Evolutionary conservation across 371 early-diverging fungal genomes (phyloP).

Genomic region (Mucor saturninus): DNA sequence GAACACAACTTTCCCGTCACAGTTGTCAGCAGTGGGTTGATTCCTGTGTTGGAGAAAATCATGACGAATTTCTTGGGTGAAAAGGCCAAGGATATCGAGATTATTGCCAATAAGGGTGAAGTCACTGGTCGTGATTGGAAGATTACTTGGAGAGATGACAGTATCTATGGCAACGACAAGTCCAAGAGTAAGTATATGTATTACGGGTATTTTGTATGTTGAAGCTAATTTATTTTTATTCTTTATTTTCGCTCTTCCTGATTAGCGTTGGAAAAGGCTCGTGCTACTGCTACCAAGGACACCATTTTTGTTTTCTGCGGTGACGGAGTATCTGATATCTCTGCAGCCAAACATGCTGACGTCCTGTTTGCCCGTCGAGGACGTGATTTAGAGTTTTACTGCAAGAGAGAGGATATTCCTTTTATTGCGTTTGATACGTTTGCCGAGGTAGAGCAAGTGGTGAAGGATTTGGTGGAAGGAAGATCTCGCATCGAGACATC

Average conservation of each 20-base stretch:
- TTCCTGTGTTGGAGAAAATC: constrained; percentile 49
- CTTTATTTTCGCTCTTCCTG: neutral
- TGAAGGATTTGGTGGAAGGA: constrained; percentile 35
- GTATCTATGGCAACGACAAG: constrained; percentile 67
- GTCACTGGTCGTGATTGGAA: constrained; percentile 56
- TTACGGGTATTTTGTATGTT: too few relatives aligned
- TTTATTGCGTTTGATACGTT: constrained; percentile 62
- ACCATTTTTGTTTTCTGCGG: constrained; percentile 67
- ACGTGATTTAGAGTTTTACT: constrained; percentile 67
- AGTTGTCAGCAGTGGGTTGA: constrained; percentile 63
- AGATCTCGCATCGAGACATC: constrained; percentile 36
- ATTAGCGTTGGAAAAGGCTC: constrained; percentile 42
- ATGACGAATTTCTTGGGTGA: constrained; percentile 52
- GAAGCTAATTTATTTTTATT: neutral
- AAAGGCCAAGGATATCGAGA: constrained; percentile 48
- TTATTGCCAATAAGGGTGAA: constrained; percentile 53
- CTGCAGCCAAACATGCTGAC: constrained; percentile 71
- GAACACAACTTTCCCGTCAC: constrained; percentile 53
- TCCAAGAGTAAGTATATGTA: constrained; percentile 38
- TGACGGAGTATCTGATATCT: constrained; percentile 74
- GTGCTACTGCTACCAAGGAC: constrained; percentile 36
- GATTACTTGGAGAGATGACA: constrained; percentile 63
- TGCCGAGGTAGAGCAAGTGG: constrained; percentile 43
- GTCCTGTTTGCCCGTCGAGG: constrained; percentile 67
- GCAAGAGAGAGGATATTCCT: constrained; percentile 55